Conservation (phyloP, 306 rosid species). For the Luffa acutangula region DNA sequence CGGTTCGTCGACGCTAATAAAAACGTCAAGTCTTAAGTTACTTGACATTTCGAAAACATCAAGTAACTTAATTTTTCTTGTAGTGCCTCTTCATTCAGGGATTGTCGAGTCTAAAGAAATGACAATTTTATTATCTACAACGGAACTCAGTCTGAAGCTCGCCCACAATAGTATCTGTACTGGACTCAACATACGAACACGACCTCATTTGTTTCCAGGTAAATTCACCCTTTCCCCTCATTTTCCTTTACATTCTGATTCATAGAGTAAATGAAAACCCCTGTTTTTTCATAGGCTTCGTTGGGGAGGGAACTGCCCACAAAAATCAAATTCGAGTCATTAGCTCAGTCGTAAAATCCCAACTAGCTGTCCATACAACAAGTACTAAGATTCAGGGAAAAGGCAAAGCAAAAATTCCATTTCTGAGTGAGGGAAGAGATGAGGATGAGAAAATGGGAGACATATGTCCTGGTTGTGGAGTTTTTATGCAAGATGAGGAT, state of each 20-base stretch:
- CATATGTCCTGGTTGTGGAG: conserved; percentile 94
- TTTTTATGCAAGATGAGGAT: conserved; percentile 74
- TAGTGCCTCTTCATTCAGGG: background rate
- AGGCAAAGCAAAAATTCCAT: conserved; percentile 19
- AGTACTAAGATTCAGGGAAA: conserved; percentile 21
- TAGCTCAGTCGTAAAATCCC: conserved; percentile 32
- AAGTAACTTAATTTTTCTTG: no score
- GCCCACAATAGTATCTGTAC: background rate
- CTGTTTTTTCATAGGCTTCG: conserved; percentile 14
- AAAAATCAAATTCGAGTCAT: conserved; percentile 18
- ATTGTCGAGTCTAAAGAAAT: conserved; percentile 11
- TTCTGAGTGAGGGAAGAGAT: conserved; percentile 87
- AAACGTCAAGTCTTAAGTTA: no score
- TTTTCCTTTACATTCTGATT: background rate
- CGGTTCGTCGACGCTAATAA: no score
- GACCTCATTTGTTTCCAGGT: conserved; percentile 24
- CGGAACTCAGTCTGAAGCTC: conserved; percentile 30
- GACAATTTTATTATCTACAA: conserved; percentile 31
- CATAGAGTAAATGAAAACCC: background rate
- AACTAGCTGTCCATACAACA: conserved; percentile 13
- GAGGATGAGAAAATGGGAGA: conserved; percentile 67
- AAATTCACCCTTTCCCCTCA: conserved; percentile 5
- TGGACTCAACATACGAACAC: background rate
- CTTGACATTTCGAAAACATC: no score
- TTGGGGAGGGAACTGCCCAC: conserved; percentile 14